Evolutionary conservation across 2,329 filamentous ascomycete species (phyloP), one percentile per base, ranked within the genome.

Genomic region (Rhynchosporium agropyri): DNA sequence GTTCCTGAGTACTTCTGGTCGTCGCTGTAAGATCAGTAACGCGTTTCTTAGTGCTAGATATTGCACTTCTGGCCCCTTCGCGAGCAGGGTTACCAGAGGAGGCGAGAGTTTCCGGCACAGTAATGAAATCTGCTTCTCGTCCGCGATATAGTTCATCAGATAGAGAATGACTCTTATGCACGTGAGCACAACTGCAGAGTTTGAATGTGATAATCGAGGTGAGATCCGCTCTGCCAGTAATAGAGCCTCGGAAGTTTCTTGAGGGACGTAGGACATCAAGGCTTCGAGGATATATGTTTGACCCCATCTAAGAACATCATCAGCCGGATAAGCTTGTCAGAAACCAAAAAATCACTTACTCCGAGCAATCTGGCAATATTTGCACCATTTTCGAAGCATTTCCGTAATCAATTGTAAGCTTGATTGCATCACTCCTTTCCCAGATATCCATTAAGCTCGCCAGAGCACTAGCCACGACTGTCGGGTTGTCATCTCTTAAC

Each of bases 341-440:
- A 38, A 49, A 4, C 15, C 43, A 28, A 3, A 13, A 58, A 20
- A 20, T 20, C 28, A 45, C 90, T 73, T 84, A 96, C 91, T 99
- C 95, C 20, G 95, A 98, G 79, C 95, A 98, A 75, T 99, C 95
- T 1, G 95, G 89, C 29, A 99, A 78, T 65, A 99, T 98, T 49
- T 95, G 92, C 42, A 98, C 92, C 81, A 99, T 95, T 79, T 99
- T 99, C 58, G 94, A 98, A 31, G 95, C 95, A 77, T 96, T 99
- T 66, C 87, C 87, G 75, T 99, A 98, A 78, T 99, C 95, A 71
- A 99, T 97, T 3, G 95, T 98, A 67, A 99, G 86, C 76, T 97
- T 97, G 77, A 99, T 99, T 63, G 90, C 92, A 76, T 98, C 94
- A 75, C 93, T 98, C 63, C 94, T 85, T 76, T 98, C 95, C 95